These are phyloP conservation scores for Entomophthora muscae DNA, from an alignment of 371 early-diverging fungal genomes.

Conservation along the genomic window DNA sequence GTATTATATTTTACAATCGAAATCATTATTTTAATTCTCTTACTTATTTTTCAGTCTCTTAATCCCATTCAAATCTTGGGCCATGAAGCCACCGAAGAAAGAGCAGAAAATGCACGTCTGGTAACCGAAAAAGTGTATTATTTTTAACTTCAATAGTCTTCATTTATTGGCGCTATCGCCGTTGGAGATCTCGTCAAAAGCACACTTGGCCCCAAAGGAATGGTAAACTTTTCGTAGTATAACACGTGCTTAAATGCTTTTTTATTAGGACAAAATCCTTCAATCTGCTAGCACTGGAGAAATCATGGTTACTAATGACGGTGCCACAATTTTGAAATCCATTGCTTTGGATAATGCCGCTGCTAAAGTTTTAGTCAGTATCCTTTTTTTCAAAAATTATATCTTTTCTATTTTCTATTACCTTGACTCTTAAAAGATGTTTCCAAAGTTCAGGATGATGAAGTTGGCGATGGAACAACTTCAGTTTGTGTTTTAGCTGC, in stretches of 20 bases:
- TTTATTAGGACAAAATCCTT: slow-evolving; percentile 81
- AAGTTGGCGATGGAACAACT: slow-evolving; percentile 99
- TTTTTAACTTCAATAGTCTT: slow-evolving; percentile 17
- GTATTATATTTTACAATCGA: neutral
- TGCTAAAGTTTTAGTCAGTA: slow-evolving; percentile 93
- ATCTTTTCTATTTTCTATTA: neutral
- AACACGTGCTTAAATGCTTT: neutral
- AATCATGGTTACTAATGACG: slow-evolving; percentile 98
- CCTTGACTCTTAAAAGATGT: slow-evolving; percentile 26
- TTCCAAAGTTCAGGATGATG: slow-evolving; percentile 98
- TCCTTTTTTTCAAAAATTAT: slow-evolving; percentile 10
- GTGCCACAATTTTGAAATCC: slow-evolving; percentile 98
- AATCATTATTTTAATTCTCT: neutral
- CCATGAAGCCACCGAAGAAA: slow-evolving; percentile 86
- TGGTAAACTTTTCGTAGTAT: slow-evolving; percentile 36
- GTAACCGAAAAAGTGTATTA: slow-evolving; percentile 23
- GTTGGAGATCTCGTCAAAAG: slow-evolving; percentile 96
- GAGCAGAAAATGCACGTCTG: slow-evolving; percentile 95
- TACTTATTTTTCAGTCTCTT: slow-evolving; percentile 25
- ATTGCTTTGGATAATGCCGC: slow-evolving; percentile 96
- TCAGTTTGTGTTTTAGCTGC: slow-evolving; percentile 97
- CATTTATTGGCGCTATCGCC: slow-evolving; percentile 75
- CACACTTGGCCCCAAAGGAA: slow-evolving; percentile 72
- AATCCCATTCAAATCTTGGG: slow-evolving; percentile 73
- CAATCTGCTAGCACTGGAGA: slow-evolving; percentile 75